Conservation (phyloP, 177 flowering plant species). For the Vitis hybrid region DNA sequence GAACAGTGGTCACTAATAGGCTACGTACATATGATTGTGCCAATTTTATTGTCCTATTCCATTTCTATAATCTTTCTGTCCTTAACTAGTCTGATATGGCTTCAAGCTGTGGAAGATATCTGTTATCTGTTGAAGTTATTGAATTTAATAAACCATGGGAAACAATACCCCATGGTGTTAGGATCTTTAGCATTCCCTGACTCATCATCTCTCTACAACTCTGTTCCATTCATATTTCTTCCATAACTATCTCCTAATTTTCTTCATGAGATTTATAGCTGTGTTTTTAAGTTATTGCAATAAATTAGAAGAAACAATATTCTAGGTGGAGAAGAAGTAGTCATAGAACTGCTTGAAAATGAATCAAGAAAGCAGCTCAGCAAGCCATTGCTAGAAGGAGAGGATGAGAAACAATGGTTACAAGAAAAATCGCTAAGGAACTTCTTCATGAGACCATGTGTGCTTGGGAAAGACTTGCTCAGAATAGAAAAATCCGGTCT, state of each 20-base stretch:
- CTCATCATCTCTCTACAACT: not conserved
- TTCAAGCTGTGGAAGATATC: no score
- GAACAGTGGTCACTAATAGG: not conserved
- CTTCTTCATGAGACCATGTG: constrained; percentile 55
- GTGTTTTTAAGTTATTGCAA: no score
- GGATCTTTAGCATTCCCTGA: no score
- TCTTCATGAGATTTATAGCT: no score
- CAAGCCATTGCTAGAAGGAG: constrained; percentile 52
- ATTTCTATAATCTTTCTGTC: no score
- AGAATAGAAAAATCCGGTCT: constrained; percentile 71
- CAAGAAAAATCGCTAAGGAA: constrained; percentile 30
- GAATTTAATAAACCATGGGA: not conserved
- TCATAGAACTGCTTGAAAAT: constrained; percentile 54
- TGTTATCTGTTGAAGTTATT: no score
- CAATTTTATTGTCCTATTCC: not conserved
- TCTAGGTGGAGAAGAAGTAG: constrained; percentile 73
- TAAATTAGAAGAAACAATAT: constrained; percentile 2
- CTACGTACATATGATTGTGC: no score
- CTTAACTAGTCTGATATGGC: no score
- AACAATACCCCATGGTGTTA: no score
- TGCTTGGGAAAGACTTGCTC: constrained; percentile 61
- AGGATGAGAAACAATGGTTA: constrained; percentile 16
- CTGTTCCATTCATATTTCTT: not conserved
- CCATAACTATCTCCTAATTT: no score
- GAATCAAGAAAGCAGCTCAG: constrained; percentile 50